Evolutionary conservation across 169 alveolate species (phyloP).

Genomic region (Cryptosporidium ubiquitum): DNA sequence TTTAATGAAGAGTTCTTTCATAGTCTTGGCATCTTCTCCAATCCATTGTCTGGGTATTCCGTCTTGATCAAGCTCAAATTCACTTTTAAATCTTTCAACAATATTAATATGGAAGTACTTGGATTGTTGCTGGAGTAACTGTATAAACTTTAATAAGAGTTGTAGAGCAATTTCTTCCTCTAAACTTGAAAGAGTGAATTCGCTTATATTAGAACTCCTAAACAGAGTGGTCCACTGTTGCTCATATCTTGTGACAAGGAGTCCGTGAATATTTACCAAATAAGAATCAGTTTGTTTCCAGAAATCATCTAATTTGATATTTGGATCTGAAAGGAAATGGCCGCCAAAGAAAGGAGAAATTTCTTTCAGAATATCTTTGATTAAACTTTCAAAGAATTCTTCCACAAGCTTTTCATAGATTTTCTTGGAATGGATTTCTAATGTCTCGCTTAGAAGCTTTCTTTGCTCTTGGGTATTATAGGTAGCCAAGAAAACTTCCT

Average conservation of each 20-base stretch:
- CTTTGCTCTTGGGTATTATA: slow-evolving; percentile 54
- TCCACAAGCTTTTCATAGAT: slow-evolving; percentile 49
- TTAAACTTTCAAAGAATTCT: slow-evolving; percentile 41
- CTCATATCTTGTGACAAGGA: slow-evolving; percentile 23
- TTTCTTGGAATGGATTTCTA: slow-evolving; percentile 43
- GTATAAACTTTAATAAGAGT: slow-evolving; percentile 34
- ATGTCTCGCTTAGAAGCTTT: slow-evolving; percentile 31
- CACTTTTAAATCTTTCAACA: slow-evolving; percentile 46
- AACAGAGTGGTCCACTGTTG: slow-evolving; percentile 21
- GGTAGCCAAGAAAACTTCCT: not conserved
- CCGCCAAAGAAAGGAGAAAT: slow-evolving; percentile 3
- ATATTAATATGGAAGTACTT: slow-evolving; percentile 45
- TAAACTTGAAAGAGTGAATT: not conserved
- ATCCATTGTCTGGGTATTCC: slow-evolving; percentile 73
- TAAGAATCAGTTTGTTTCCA: slow-evolving; percentile 6
- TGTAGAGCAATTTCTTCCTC: slow-evolving; percentile 69
- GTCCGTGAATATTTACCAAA: not conserved
- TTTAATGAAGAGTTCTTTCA: slow-evolving; percentile 55
- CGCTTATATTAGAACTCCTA: not conserved
- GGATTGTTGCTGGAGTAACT: slow-evolving; percentile 38
- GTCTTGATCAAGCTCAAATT: slow-evolving; percentile 58
- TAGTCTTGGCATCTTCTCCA: slow-evolving; percentile 48
- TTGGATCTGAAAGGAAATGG: slow-evolving; percentile 31
- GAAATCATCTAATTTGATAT: slow-evolving; percentile 6
- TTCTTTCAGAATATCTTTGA: slow-evolving; percentile 55